Percentiles rank a stretch among this genome's conserved stretches.
Evolutionary conservation across 345 rosid species (phyloP).

Genomic region (Hibiscus mutabilis): DNA sequence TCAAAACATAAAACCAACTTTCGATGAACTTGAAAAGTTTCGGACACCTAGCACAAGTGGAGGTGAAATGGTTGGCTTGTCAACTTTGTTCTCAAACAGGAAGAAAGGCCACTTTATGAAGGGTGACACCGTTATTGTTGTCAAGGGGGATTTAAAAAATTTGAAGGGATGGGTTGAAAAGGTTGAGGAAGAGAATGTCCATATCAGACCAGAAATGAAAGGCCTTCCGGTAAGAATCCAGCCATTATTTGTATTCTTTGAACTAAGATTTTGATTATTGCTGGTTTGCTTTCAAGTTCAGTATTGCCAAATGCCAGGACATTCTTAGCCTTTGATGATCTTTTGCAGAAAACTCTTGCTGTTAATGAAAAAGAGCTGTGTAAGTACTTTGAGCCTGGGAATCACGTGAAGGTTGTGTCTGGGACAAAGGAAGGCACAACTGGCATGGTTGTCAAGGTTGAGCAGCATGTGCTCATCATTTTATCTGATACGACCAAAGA

Average conservation of each 20-base stretch:
- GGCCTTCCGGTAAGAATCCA: constrained; percentile 79
- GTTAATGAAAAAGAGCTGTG: constrained; percentile 85
- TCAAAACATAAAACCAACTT: constrained; percentile 74
- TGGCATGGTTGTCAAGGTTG: constrained; percentile 98
- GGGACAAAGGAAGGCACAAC: constrained; percentile 95
- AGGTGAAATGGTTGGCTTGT: constrained; percentile 62
- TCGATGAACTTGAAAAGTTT: constrained; percentile 96
- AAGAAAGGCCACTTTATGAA: constrained; percentile 97
- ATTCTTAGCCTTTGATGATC: constrained; percentile 10
- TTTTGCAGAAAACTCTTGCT: constrained; percentile 73
- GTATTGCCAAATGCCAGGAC: neutral
- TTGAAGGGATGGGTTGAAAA: constrained; percentile 99
- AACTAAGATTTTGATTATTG: neutral
- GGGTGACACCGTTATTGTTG: constrained; percentile 91
- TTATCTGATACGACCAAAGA: constrained; percentile 92
- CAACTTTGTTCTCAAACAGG: constrained; percentile 83
- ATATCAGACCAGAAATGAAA: constrained; percentile 80
- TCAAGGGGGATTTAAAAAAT: constrained; percentile 91
- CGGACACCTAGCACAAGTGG: constrained; percentile 74
- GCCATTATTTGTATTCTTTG: neutral
- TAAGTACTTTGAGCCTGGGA: constrained; percentile 95
- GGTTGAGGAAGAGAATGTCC: constrained; percentile 92
- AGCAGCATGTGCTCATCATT: constrained; percentile 86
- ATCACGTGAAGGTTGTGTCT: constrained; percentile 92
- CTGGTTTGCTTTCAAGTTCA: neutral